Evolutionary conservation across 2,329 filamentous ascomycete species (phyloP).

Genomic region (Cladosporium colombiae): DNA sequence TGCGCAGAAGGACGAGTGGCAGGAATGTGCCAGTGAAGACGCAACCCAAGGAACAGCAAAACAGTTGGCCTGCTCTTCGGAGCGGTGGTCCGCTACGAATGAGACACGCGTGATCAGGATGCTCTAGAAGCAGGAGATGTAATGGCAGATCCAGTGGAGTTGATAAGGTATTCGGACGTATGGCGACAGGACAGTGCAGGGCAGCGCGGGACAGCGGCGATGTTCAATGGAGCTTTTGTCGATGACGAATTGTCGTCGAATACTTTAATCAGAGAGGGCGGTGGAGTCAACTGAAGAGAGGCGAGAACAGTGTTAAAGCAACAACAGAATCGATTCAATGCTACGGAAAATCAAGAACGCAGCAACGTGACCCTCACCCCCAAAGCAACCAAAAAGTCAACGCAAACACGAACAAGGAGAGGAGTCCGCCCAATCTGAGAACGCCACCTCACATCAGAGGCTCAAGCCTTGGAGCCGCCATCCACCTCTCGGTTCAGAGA

Average conservation of each 20-base stretch:
- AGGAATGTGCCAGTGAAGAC: too few relatives aligned
- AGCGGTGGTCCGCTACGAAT: neutral
- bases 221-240: neutral
- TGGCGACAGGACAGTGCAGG: neutral
- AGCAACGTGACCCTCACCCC: neutral
- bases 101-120: neutral
- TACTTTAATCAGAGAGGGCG: neutral
- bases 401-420: neutral
- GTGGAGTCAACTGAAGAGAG: neutral
- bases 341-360: constrained; percentile 3
- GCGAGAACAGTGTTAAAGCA: neutral
- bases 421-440: neutral
- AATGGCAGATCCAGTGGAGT: neutral
- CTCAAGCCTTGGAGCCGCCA: constrained; percentile 9
- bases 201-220: too few relatives aligned
- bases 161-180: neutral
- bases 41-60: too few relatives aligned
- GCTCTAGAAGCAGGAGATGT: neutral
- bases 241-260: too few relatives aligned
- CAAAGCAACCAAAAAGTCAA: neutral
- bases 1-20: neutral
- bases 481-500: neutral
- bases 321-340: neutral
- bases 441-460: constrained; percentile 1
- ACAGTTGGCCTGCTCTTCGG: too few relatives aligned